A percentile compares a stretch with the other conserved stretches of the same genome.
Conservation (phyloP, 2,329 filamentous ascomycete species). For the Purpureocillium lavendulum region DNA sequence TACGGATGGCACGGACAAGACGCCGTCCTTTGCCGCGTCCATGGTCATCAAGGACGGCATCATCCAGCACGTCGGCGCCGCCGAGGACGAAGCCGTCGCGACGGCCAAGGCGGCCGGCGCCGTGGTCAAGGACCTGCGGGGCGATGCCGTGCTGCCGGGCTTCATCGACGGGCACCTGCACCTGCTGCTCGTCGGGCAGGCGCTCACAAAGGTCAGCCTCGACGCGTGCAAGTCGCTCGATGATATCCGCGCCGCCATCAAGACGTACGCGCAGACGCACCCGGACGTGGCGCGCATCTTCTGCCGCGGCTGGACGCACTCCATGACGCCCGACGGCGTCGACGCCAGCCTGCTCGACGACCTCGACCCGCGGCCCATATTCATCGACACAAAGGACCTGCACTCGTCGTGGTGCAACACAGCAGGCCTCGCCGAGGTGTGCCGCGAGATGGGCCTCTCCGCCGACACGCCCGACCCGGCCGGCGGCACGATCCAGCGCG, state of each 20-base stretch:
- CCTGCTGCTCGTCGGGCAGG: constrained; percentile 44
- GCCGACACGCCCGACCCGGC: constrained; percentile 34
- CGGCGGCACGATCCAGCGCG: constrained; percentile 44
- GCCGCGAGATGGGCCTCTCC: constrained; percentile 28
- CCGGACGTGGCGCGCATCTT: constrained; percentile 40
- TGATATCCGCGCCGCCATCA: constrained; percentile 40
- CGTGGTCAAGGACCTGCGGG: constrained; percentile 17
- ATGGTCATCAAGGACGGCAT: constrained; percentile 25
- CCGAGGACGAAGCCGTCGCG: constrained; percentile 12
- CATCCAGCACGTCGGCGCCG: constrained; percentile 24
- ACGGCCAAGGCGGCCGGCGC: constrained; percentile 15
- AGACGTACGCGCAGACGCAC: constrained; percentile 34
- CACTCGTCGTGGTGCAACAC: constrained; percentile 50
- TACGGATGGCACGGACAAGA: background rate
- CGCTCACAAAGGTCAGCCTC: constrained; percentile 41
- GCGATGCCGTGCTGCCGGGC: constrained; percentile 37
- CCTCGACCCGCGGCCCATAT: constrained; percentile 45
- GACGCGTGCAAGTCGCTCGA: constrained; percentile 37
- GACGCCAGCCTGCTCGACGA: constrained; percentile 38
- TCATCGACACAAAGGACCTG: constrained; percentile 47
- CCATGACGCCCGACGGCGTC: constrained; percentile 35
- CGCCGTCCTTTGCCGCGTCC: constrained; percentile 11
- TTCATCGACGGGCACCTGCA: constrained; percentile 53
- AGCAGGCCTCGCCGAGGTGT: constrained; percentile 36
- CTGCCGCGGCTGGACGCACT: constrained; percentile 48